Evolutionary conservation across 768 basidiomycete species (phyloP).

Genomic region (Boletus vinaceobasis): DNA sequence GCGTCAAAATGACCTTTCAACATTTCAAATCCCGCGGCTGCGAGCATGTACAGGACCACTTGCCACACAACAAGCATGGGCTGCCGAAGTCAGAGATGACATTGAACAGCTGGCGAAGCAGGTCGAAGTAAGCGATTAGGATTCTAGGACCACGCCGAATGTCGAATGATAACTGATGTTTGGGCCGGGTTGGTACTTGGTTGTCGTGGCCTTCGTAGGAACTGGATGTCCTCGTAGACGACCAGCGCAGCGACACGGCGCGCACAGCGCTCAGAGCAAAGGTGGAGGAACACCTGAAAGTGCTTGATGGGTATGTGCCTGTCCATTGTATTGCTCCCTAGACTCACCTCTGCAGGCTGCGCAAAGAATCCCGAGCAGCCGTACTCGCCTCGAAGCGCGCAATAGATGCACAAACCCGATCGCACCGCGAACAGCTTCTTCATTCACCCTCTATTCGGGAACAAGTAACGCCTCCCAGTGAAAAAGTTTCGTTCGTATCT

Average conservation of each 20-base stretch:
- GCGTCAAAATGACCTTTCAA: constrained; percentile 57
- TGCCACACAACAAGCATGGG: constrained; percentile 65
- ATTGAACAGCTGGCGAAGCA: constrained; percentile 57
- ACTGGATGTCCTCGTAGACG: constrained; percentile 67
- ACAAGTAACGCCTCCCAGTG: constrained; percentile 41
- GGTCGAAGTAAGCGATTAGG: constrained; percentile 55
- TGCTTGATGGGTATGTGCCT: constrained; percentile 51
- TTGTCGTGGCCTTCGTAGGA: constrained; percentile 38
- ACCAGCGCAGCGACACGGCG: constrained; percentile 58
- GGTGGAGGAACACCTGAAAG: constrained; percentile 47
- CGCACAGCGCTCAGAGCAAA: constrained; percentile 45
- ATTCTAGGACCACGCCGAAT: constrained; percentile 1
- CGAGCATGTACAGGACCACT: constrained; percentile 66
- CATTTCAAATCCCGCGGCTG: constrained; percentile 76
- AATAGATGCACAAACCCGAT: constrained; percentile 59
- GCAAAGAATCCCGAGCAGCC: constrained; percentile 63
- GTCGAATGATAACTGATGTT: neutral
- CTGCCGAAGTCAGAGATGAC: constrained; percentile 75
- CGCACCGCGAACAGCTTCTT: constrained; percentile 69
- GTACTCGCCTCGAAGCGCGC: constrained; percentile 69
- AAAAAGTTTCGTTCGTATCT: constrained; percentile 58
- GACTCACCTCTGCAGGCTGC: constrained; percentile 40
- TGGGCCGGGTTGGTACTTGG: neutral
- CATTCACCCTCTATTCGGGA: constrained; percentile 47
- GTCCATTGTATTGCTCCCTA: neutral